These are phyloP conservation scores for Blastocystis sp. DNA, from an alignment of 352 stramenopile species.

Conservation along the genomic window DNA sequence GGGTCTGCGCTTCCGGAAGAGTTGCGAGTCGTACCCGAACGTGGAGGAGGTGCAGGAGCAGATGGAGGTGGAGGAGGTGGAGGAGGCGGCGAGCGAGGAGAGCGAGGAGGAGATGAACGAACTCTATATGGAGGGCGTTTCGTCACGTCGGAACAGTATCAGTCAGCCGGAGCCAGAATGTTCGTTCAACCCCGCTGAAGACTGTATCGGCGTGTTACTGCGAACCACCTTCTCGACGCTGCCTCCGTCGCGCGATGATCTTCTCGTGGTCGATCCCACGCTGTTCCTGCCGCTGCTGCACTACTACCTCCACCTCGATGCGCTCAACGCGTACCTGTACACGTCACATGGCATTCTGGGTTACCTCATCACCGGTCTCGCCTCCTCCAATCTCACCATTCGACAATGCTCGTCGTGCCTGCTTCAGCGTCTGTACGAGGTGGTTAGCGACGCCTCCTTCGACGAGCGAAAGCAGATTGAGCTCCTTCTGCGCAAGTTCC, in stretches of 20 bases:
- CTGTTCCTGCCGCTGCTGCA: constrained; percentile 59
- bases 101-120: constrained; percentile 18
- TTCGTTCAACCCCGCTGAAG: constrained; percentile 21
- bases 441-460: constrained; percentile 58
- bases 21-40: constrained; percentile 42
- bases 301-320: constrained; percentile 46
- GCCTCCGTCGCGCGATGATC: background rate
- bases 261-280: constrained; percentile 64
- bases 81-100: constrained; percentile 45
- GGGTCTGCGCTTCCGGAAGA: constrained; percentile 50
- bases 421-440: constrained; percentile 46
- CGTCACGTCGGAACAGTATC: constrained; percentile 22
- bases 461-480: constrained; percentile 54
- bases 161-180: background rate
- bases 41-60: constrained; percentile 27
- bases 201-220: constrained; percentile 37
- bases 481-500: constrained; percentile 53
- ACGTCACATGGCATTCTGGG: constrained; percentile 45
- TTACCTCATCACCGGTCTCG: constrained; percentile 46
- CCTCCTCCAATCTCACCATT: constrained; percentile 14
- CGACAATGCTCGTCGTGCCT: constrained; percentile 5
- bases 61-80: constrained; percentile 65
- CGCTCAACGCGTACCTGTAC: background rate
- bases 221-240: background rate
- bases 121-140: background rate